Base-by-base conservation (phyloP, 306 rosid genomes). In the Corylus americana region DNA sequence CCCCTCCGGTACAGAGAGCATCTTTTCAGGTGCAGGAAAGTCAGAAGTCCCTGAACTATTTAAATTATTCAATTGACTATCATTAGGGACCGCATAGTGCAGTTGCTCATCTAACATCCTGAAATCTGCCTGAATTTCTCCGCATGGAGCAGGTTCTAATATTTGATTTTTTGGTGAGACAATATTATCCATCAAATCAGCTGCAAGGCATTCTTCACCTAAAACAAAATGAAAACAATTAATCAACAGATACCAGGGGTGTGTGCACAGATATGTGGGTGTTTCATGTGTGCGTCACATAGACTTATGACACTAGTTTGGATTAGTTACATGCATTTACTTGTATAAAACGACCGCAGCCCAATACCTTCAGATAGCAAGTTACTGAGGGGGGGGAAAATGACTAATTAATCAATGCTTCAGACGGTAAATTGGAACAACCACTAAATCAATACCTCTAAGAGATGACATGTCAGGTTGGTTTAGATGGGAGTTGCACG, bases 11-110 rank as follows among this genome's bases (percentile, higher is more conserved):
- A 77, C 67, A 51, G 91, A 89, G 61, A 91, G 97, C 86, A 93
- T 69, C 78, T 85, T 90, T 89, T 96, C 99, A 80, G 96, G 96
- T 79, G 89, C 92, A 44, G 89, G 92, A 71, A 89, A 79, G 45
- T 89, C 88, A 44, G 87, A 86, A 74, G 85, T 85, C 47, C 86
- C 83, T 80, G 87, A 90, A 74, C 84, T 88, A 58, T 75, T 85
- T 55, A 81, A 73, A 78, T 78, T 71, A 71, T 67, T 89, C 5
- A 55, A 70, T 75, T 63, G 78, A 85, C 70, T 75, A 55, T 84
- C 85, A 58, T 83, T 70, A 61, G 79, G 74, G 63, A 79, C 83
- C 48, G 78, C 85, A 67, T 79, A 84, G 81, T 75, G 87, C 76
- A 73, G 45, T 64, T 77, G 92, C 78, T 72, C 74, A 77, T 82